phyloP scores from a whole-genome alignment of 1,284 basidiomycete species.

The Boletus semigastroideus region DNA sequence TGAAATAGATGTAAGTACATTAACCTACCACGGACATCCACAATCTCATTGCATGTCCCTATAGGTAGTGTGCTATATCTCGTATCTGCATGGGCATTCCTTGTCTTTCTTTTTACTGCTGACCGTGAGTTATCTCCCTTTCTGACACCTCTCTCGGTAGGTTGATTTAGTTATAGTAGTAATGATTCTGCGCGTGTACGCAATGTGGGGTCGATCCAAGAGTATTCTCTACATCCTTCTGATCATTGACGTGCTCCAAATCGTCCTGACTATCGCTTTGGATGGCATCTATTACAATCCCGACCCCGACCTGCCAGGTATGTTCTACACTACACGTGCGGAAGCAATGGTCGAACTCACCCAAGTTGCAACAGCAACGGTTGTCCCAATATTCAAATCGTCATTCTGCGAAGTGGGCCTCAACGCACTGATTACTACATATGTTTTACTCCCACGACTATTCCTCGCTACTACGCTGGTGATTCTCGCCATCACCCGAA shows the following conservation, averaged over 20 bases:
- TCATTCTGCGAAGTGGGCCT: background rate
- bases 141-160: background rate
- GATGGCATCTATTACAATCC: background rate
- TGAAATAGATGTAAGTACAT: background rate
- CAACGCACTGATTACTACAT: background rate
- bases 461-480: background rate
- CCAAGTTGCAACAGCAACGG: background rate
- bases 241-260: background rate
- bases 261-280: background rate
- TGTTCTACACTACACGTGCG: background rate
- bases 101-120: background rate
- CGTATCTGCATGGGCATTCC: background rate
- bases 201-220: conserved; percentile 16
- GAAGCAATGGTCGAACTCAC: too few species aligned
- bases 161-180: background rate
- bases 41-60: background rate
- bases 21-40: background rate
- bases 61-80: background rate
- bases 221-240: background rate
- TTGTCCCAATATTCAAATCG: background rate
- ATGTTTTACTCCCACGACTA: background rate
- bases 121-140: background rate
- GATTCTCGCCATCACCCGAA: background rate
- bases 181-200: conserved; percentile 10
- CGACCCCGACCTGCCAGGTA: background rate